Evolutionary conservation across 148 eudicot species (phyloP).

Genomic region (Limonium bicolor): DNA sequence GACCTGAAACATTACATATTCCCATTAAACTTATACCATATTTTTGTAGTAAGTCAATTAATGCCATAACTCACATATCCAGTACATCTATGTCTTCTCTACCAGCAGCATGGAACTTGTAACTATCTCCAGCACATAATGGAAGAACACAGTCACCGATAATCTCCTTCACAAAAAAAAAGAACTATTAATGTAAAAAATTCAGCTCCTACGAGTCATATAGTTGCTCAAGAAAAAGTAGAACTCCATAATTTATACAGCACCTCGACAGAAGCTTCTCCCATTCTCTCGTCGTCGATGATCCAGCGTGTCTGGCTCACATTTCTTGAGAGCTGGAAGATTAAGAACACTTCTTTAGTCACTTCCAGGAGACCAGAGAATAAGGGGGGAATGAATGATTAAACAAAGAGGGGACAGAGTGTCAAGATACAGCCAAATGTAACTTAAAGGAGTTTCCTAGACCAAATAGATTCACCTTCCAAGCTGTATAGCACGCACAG

Average conservation of each 20-base stretch:
- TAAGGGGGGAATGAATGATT: too few relatives aligned
- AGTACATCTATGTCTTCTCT: slow-evolving; percentile 99
- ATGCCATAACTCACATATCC: slow-evolving; percentile 15
- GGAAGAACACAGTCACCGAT: slow-evolving; percentile 62
- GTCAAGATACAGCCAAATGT: too few relatives aligned
- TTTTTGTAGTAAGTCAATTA: background rate
- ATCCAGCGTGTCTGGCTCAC: slow-evolving; percentile 97
- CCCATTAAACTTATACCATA: slow-evolving; percentile 8
- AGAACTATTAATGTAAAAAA: background rate
- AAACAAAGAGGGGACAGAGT: too few relatives aligned
- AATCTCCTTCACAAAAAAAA: slow-evolving; percentile 49
- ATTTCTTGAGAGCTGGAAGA: slow-evolving; percentile 75
- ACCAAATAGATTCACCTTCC: too few relatives aligned
- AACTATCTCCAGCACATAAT: slow-evolving; percentile 57
- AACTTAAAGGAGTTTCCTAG: too few relatives aligned
- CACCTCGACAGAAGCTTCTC: slow-evolving; percentile 98
- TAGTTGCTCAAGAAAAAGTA: background rate
- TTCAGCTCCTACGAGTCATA: background rate
- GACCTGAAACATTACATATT: slow-evolving; percentile 35
- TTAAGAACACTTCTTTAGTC: slow-evolving; percentile 4
- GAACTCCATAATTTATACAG: background rate
- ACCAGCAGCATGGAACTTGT: slow-evolving; percentile 98
- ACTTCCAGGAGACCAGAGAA: too few relatives aligned
- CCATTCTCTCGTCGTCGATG: slow-evolving; percentile 93
- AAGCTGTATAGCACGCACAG: too few relatives aligned